Evolutionary conservation across 2,329 filamentous ascomycete genomes (phyloP).

Genomic region (Seiridium unicorne): DNA sequence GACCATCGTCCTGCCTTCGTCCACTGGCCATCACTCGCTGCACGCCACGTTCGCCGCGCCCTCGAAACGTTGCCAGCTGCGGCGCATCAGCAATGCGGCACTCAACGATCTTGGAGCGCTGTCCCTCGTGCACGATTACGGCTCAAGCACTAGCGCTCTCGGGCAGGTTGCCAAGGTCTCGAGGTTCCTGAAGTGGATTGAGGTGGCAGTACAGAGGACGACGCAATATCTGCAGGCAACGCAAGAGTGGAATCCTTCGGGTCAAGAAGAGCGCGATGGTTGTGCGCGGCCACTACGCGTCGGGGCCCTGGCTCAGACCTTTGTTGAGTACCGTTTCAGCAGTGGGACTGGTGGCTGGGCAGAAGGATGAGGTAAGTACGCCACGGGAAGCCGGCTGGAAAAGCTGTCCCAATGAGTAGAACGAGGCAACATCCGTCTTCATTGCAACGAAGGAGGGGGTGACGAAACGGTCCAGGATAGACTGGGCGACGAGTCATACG

Average conservation of each 20-base stretch:
- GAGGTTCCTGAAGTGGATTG: background rate
- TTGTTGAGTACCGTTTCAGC: slow-evolving; percentile 1
- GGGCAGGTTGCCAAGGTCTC: background rate
- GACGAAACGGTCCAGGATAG: no score
- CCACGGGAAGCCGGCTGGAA: background rate
- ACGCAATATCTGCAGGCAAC: background rate
- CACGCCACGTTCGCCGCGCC: background rate
- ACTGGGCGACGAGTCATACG: no score
- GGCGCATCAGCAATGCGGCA: background rate
- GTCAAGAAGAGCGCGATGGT: background rate
- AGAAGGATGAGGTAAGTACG: background rate
- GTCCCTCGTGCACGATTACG: background rate
- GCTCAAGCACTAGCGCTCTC: background rate
- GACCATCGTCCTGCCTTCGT: background rate
- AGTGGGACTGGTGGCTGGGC: background rate
- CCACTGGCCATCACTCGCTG: background rate
- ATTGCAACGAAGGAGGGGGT: no score
- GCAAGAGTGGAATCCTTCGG: background rate
- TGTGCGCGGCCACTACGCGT: background rate
- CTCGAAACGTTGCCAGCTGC: background rate
- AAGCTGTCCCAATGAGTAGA: no score
- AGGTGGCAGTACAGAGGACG: background rate
- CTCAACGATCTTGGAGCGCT: background rate
- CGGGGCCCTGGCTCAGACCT: background rate
- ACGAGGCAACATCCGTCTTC: no score